Evolutionary conservation across 345 rosid species (phyloP), one percentile per base, ranked within the genome.

Genomic region (Pistacia vera): DNA sequence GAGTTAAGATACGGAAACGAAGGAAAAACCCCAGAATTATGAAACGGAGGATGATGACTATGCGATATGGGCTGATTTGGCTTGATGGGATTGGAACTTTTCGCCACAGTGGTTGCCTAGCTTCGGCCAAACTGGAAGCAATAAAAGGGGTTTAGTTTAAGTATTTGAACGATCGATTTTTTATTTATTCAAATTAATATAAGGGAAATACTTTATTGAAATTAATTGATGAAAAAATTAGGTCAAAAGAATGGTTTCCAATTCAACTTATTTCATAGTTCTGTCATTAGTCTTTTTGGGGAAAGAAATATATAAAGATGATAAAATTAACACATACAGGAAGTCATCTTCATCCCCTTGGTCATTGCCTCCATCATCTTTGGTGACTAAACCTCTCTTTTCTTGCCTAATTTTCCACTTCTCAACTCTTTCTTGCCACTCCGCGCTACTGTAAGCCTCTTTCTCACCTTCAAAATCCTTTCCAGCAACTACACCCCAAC

Each of bases 371-470:
- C 79, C 89, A 59, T 85, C 92, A 51, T 83, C 89, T 73, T 93
- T 90, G 78, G 79, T 75, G 25, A 90, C 84, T 14, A 96, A 70
- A 63, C 99, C 98, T 87, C 93, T 82, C 84, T 96, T 96, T 79
- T 96, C 97, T 81, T 93, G 99, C 81, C 91, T 86, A 13, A 85
- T 76, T 86, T 95, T 93, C 98, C 98, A 95, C 72, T 93, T 93
- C 81, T 93, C 97, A 0, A 96, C 91, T 79, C 99, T 85, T 58
- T 96, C 98, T 81, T 93, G 85, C 99, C 99, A 96, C 80, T 96
- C 98, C 0, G 85, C 92, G 57, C 86, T 91, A 72, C 87, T 90
- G 76, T 84, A 87, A 7, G 73, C 74, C 61, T 92, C 98, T 83
- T 85, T 92, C 9, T 93, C 97, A 33, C 83, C 95, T 75, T 95